phyloP scores from a whole-genome alignment of 2,329 filamentous ascomycete genomes.

The Pezicula radicicola region DNA sequence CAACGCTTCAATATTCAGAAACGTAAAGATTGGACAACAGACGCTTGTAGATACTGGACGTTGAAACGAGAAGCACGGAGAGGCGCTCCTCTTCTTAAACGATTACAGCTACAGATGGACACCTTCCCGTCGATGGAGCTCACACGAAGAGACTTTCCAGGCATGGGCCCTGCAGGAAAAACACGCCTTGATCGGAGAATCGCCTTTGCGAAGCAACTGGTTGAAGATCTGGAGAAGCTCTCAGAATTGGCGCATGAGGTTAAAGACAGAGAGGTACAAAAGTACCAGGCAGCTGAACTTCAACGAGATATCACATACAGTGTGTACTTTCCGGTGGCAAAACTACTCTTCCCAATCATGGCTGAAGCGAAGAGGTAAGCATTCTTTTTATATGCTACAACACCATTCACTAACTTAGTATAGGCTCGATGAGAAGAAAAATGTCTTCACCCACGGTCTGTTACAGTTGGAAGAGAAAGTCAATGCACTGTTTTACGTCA shows the following conservation, averaged over 20 bases:
- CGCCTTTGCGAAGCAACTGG: conserved; percentile 76
- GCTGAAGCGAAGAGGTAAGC: conserved; percentile 80
- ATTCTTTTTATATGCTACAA: conserved; percentile 2
- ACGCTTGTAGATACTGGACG: conserved; percentile 97
- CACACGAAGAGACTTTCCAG: conserved; percentile 90
- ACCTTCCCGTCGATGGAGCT: conserved; percentile 97
- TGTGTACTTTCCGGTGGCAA: conserved; percentile 86
- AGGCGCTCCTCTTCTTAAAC: conserved; percentile 87
- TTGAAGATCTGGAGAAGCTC: conserved; percentile 75
- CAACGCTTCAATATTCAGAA: conserved; percentile 81
- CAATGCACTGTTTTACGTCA: conserved; percentile 53
- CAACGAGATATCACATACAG: conserved; percentile 79
- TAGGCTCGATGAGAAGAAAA: conserved; percentile 58
- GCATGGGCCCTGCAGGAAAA: conserved; percentile 83
- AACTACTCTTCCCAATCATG: conserved; percentile 72
- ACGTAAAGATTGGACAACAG: conserved; percentile 87
- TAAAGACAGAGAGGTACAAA: conserved; percentile 72
- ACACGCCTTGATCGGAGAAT: conserved; percentile 77
- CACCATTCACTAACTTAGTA: conserved; percentile 34
- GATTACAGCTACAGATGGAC: conserved; percentile 91
- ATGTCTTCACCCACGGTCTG: conserved; percentile 54
- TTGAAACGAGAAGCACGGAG: conserved; percentile 90
- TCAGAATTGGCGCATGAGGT: conserved; percentile 67
- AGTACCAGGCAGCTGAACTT: conserved; percentile 72
- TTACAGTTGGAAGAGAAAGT: conserved; percentile 47